These are phyloP conservation scores for Fusarium pseudonygamai DNA, from an alignment of 2,329 filamentous ascomycete genomes.

Conservation along the genomic window DNA sequence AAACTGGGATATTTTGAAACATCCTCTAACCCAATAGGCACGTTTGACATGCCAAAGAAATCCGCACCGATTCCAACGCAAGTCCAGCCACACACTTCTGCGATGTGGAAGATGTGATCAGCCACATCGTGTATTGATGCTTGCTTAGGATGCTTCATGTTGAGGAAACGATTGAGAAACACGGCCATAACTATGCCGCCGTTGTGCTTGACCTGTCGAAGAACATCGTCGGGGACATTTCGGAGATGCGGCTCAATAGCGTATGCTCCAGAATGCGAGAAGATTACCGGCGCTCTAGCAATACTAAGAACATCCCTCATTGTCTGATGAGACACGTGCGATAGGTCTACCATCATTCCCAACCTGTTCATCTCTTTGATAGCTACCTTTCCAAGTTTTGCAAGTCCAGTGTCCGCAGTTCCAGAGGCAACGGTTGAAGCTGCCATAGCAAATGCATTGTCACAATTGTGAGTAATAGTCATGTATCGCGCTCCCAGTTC, in stretches of 20 bases:
- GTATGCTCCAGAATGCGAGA: conserved; percentile 46
- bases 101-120: conserved; percentile 47
- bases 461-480: conserved; percentile 49
- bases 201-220: conserved; percentile 48
- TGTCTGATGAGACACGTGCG: conserved; percentile 45
- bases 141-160: conserved; percentile 43
- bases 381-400: conserved; percentile 39
- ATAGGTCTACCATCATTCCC: conserved; percentile 49
- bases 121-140: conserved; percentile 49
- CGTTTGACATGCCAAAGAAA: conserved; percentile 47
- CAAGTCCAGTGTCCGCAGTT: conserved; percentile 37
- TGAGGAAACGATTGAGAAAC: conserved; percentile 50
- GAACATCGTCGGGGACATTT: conserved; percentile 54
- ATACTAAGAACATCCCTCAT: conserved; percentile 45
- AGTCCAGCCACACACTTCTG: conserved; percentile 47
- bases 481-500: conserved; percentile 51
- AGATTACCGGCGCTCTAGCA: conserved; percentile 45
- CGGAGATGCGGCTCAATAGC: conserved; percentile 45
- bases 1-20: conserved; percentile 49
- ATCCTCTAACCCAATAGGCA: conserved; percentile 45
- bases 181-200: conserved; percentile 53
- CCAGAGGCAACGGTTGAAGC: conserved; percentile 44
- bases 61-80: conserved; percentile 52
- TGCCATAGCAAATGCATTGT: conserved; percentile 46
- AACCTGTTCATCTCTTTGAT: conserved; percentile 51